Evolutionary conservation across 352 stramenopile genomes (phyloP).

Genomic region (Pythium dissimile): DNA sequence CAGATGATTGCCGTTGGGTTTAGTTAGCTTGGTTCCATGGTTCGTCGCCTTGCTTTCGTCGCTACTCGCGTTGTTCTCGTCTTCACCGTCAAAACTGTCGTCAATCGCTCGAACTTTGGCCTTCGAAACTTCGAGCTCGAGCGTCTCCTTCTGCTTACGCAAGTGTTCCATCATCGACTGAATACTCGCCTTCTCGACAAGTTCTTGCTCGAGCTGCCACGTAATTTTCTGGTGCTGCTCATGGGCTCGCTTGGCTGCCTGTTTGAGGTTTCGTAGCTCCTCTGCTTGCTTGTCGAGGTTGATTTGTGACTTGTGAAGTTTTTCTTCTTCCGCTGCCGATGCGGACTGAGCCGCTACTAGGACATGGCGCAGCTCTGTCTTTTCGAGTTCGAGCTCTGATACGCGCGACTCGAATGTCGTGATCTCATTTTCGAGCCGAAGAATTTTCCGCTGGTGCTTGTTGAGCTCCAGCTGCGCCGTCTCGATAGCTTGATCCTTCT

Average conservation of each 20-base stretch:
- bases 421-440: constrained; percentile 25
- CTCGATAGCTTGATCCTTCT: constrained; percentile 25
- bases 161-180: constrained; percentile 38
- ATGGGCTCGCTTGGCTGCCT: constrained; percentile 53
- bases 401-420: constrained; percentile 12
- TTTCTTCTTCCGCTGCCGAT: constrained; percentile 49
- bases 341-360: constrained; percentile 31
- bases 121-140: constrained; percentile 35
- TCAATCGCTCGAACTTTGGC: constrained; percentile 44
- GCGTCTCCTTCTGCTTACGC: constrained; percentile 32
- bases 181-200: constrained; percentile 41
- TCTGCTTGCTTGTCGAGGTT: constrained; percentile 41
- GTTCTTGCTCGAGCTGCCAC: constrained; percentile 54
- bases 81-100: constrained; percentile 29
- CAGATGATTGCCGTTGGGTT: not conserved
- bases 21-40: not conserved
- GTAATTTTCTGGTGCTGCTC: constrained; percentile 53
- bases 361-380: constrained; percentile 28
- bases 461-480: constrained; percentile 31
- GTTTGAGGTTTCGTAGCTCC: constrained; percentile 56
- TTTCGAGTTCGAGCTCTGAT: constrained; percentile 31
- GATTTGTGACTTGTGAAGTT: constrained; percentile 35
- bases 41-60: not conserved
- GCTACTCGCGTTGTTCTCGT: not conserved
- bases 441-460: constrained; percentile 25